Evolutionary conservation across 2,329 filamentous ascomycete genomes (phyloP).

Genomic region (Neonectria punicea): DNA sequence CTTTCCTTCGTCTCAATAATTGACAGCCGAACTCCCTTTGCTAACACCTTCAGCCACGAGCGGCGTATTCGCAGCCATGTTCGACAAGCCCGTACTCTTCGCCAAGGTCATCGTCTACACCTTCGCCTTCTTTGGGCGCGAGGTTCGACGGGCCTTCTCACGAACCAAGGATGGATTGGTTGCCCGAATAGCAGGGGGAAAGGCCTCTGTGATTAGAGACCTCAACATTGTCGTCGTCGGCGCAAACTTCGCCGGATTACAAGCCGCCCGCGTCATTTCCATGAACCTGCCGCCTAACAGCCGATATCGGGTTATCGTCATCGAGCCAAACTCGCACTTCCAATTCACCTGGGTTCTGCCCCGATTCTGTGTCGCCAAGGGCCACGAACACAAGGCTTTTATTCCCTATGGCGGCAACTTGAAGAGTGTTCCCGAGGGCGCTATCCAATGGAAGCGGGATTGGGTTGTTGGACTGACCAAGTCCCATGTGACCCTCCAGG

Average conservation of each 20-base stretch:
- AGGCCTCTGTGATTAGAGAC: constrained; percentile 37
- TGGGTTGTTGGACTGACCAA: constrained; percentile 52
- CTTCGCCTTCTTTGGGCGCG: constrained; percentile 36
- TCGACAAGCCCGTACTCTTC: constrained; percentile 46
- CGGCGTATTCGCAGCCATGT: constrained; percentile 28
- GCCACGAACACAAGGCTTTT: constrained; percentile 67
- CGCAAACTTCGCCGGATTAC: constrained; percentile 67
- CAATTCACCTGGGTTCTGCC: constrained; percentile 71
- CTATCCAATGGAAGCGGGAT: constrained; percentile 55
- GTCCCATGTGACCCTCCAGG: constrained; percentile 53
- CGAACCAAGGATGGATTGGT: constrained; percentile 27
- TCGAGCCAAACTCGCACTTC: constrained; percentile 71
- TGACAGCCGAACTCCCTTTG: background rate
- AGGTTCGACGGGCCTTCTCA: constrained; percentile 31
- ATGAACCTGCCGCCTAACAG: constrained; percentile 57
- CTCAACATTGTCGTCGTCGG: constrained; percentile 66
- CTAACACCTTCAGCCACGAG: background rate
- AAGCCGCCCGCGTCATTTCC: constrained; percentile 60
- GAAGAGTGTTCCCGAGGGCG: constrained; percentile 46
- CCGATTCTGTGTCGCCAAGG: constrained; percentile 64
- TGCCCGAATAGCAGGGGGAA: constrained; percentile 13
- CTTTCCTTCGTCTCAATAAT: background rate
- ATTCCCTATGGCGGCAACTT: constrained; percentile 65
- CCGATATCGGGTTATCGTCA: constrained; percentile 61
- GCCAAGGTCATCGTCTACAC: constrained; percentile 43